These are phyloP conservation scores for Xylaria sp. DNA, from an alignment of 2,329 filamentous ascomycete species.

Conservation along the genomic window DNA sequence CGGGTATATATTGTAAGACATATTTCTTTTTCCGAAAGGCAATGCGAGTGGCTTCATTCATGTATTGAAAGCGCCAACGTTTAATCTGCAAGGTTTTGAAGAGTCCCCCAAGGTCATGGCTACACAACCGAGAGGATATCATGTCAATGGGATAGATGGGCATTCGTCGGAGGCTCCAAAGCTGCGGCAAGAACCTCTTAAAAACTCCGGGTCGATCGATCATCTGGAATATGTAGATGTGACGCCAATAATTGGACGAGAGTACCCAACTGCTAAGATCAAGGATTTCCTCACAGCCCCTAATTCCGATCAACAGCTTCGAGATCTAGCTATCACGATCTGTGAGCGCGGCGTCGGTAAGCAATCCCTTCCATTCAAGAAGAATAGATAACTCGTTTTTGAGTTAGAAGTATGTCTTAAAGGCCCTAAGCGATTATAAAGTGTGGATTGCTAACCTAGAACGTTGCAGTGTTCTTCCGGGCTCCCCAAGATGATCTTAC, in stretches of 20 bases:
- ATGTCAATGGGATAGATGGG: constrained; percentile 27
- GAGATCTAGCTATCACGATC: constrained; percentile 50
- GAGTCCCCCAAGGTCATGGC: constrained; percentile 8
- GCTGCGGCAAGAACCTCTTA: constrained; percentile 41
- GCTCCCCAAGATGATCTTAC: constrained; percentile 47
- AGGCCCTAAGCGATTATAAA: not conserved
- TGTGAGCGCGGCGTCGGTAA: constrained; percentile 47
- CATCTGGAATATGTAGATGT: constrained; percentile 48
- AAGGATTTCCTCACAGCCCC: constrained; percentile 47
- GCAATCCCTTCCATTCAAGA: not conserved
- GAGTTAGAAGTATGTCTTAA: not conserved
- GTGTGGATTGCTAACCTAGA: not conserved
- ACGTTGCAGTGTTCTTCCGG: constrained; percentile 44
- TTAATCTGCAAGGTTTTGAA: not conserved
- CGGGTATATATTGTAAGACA: constrained; percentile 12
- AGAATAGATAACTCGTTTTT: not conserved
- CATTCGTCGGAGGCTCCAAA: constrained; percentile 24
- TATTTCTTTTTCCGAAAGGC: not conserved
- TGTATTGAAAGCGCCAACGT: not conserved
- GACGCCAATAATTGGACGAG: constrained; percentile 49
- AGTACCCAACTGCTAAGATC: constrained; percentile 47
- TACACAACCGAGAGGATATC: constrained; percentile 4
- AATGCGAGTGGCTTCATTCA: not conserved
- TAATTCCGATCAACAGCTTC: constrained; percentile 47
- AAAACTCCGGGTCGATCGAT: constrained; percentile 46